A percentile compares a stretch with the other conserved stretches of the same genome.
Conservation (phyloP, 2,329 filamentous ascomycete genomes). For the Ceratocystiopsis sp. region DNA sequence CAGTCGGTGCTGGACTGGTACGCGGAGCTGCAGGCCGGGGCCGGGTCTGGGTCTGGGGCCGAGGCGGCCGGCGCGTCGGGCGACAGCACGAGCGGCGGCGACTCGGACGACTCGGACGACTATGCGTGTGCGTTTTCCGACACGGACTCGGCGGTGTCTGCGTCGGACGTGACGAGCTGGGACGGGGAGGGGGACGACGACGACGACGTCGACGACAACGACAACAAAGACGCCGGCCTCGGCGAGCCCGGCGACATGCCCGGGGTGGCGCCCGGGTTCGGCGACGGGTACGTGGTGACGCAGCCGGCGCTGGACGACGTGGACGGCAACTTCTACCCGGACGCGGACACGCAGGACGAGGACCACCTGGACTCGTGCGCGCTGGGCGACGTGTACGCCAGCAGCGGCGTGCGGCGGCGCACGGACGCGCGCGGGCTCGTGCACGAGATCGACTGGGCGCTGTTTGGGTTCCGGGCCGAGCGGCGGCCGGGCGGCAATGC, state of each 20-base stretch:
- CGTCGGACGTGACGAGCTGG: constrained; percentile 35
- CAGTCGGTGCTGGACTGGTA: constrained; percentile 24
- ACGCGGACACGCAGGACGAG: constrained; percentile 50
- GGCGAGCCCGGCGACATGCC: constrained; percentile 56
- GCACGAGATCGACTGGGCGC: constrained; percentile 91
- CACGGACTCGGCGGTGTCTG: constrained; percentile 34
- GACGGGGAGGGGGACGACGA: constrained; percentile 33
- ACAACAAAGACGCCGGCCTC: neutral
- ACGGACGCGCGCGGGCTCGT: constrained; percentile 50
- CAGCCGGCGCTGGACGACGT: constrained; percentile 86
- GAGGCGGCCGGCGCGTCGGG: neutral
- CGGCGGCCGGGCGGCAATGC: constrained; percentile 57
- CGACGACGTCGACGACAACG: constrained; percentile 27
- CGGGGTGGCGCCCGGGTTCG: constrained; percentile 57
- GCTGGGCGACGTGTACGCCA: constrained; percentile 73
- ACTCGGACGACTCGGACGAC: constrained; percentile 11
- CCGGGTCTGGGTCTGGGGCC: too few species aligned
- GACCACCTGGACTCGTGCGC: constrained; percentile 71
- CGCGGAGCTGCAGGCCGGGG: constrained; percentile 18
- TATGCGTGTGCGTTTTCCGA: constrained; percentile 46
- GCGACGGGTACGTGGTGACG: constrained; percentile 65
- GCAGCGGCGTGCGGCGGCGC: constrained; percentile 71
- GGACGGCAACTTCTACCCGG: constrained; percentile 65
- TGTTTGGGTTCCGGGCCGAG: constrained; percentile 62
- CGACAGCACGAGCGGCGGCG: neutral